Evolutionary conservation across 2,329 filamentous ascomycete species (phyloP), one percentile per base, ranked within the genome.

Genomic region (Venturia aucupariae): DNA sequence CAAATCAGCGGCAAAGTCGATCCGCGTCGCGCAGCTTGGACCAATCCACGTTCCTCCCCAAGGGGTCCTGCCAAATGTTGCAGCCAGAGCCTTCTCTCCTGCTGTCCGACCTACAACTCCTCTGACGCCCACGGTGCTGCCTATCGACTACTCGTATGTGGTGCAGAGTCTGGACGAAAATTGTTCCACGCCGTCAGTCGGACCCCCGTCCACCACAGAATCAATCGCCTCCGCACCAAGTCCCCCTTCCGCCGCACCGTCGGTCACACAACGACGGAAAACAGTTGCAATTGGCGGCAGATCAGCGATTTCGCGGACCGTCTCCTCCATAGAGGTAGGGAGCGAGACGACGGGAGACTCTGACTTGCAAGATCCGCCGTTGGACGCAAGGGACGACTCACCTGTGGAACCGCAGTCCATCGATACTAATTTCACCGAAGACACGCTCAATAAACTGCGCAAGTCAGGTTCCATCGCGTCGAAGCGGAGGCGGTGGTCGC

Each of bases 91-190:
- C n/a, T 32, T 48, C n/a, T 27, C 35, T 17, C 5, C 19, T 15
- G 19, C 30, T 48, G n/a, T 10, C 19, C 69, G 19, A 65, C 68
- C 44, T 64, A 67, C 42, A 68, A 72, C 55, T 68, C 73, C 13
- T 70, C 35, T 65, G 19, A 66, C 65, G 5, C 73, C 63, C 61
- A 55, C 46, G 3, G n/a, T 46, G 4, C 71, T 76, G 60, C 75
- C 75, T 39, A 75, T 76, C 66, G 72, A 77, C 65, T 77, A 77
- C 69, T 71, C 71, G 27, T 71, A 75, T 46, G 75, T 74, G n/a
- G 67, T 77, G 44, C 68, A 75, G 61, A 68, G 68, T 27, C 68
- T 76, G 32, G 70, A 72, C n/a, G 67, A 69, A 17, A 22, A 44
- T 32, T 24, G n/a, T 15, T 44, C 54, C 35, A 57, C 62, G 32